phyloP scores from a whole-genome alignment of 495 filamentous ascomycete genomes.

The Hyaloscypha variabilis region DNA sequence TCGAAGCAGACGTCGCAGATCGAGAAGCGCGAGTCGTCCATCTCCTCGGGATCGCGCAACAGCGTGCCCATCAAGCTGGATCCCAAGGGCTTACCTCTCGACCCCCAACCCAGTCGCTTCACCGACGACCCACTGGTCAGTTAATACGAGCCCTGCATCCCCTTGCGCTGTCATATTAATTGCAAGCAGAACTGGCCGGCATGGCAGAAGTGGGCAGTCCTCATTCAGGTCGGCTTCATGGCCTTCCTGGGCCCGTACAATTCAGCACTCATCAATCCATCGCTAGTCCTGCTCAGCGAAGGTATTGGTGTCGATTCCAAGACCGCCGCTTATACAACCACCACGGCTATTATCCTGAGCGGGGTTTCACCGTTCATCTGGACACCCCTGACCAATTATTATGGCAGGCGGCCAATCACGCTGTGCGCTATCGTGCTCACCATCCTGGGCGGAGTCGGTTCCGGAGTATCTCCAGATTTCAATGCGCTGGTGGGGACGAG shows the following conservation, averaged over 20 bases:
- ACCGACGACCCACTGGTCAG: constrained; percentile 38
- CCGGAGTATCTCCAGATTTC: constrained; percentile 26
- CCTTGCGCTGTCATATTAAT: neutral
- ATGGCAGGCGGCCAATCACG: constrained; percentile 34
- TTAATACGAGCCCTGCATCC: neutral
- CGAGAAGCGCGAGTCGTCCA: neutral
- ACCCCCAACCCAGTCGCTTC: constrained; percentile 36
- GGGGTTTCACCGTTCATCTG: constrained; percentile 33
- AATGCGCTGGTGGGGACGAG: constrained; percentile 27
- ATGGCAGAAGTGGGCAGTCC: constrained; percentile 35
- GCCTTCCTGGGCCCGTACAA: constrained; percentile 36
- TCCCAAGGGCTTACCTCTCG: constrained; percentile 32
- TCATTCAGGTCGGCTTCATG: constrained; percentile 33
- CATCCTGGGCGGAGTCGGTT: constrained; percentile 32
- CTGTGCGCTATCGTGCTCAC: constrained; percentile 30
- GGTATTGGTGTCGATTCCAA: constrained; percentile 25
- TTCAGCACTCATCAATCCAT: constrained; percentile 29
- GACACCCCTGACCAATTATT: constrained; percentile 28
- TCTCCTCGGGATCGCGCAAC: neutral
- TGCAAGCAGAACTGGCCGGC: constrained; percentile 32
- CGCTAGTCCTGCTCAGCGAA: constrained; percentile 29
- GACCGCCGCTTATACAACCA: constrained; percentile 32
- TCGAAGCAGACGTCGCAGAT: neutral
- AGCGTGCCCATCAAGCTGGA: constrained; percentile 26
- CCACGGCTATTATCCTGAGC: constrained; percentile 31